A percentile compares a stretch with the other conserved stretches of the same genome.
Conservation (phyloP, 2,329 filamentous ascomycete species). For the Bipolaris oryzae region DNA sequence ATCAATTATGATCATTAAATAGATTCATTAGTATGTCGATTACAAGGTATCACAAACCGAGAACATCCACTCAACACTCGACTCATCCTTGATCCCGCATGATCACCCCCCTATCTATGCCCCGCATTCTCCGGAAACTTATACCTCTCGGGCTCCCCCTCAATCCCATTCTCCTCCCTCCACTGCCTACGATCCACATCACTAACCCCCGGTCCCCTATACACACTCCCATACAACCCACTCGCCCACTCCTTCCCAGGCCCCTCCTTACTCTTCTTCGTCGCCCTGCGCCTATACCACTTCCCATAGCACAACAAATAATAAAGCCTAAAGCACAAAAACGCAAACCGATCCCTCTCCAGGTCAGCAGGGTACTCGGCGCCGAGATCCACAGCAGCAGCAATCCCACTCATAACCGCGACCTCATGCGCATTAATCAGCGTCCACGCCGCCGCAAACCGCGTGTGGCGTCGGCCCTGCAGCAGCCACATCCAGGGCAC, state of each 20-base stretch:
- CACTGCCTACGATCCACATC: slow-evolving; percentile 61
- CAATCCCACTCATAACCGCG: slow-evolving; percentile 72
- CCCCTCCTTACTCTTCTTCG: slow-evolving; percentile 52
- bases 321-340: slow-evolving; percentile 66
- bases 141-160: slow-evolving; percentile 19
- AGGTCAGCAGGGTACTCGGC: slow-evolving; percentile 68
- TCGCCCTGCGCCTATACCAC: slow-evolving; percentile 60
- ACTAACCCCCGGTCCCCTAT: slow-evolving; percentile 63
- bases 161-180: slow-evolving; percentile 53
- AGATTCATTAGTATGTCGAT: too few species aligned
- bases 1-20: neutral
- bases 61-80: too few species aligned
- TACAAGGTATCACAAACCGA: too few species aligned
- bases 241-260: slow-evolving; percentile 62
- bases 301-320: slow-evolving; percentile 66
- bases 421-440: slow-evolving; percentile 73
- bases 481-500: slow-evolving; percentile 76
- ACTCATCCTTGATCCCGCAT: neutral
- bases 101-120: slow-evolving; percentile 5
- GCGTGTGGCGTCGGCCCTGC: slow-evolving; percentile 67
- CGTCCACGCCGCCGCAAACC: slow-evolving; percentile 71
- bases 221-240: slow-evolving; percentile 65
- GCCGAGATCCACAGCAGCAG: slow-evolving; percentile 71
- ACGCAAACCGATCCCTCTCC: slow-evolving; percentile 66
- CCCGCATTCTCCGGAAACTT: slow-evolving; percentile 21